These are phyloP conservation scores for Nannochloris sp. DNA, from an alignment of 139 green algal genomes.

Conservation along the genomic window DNA sequence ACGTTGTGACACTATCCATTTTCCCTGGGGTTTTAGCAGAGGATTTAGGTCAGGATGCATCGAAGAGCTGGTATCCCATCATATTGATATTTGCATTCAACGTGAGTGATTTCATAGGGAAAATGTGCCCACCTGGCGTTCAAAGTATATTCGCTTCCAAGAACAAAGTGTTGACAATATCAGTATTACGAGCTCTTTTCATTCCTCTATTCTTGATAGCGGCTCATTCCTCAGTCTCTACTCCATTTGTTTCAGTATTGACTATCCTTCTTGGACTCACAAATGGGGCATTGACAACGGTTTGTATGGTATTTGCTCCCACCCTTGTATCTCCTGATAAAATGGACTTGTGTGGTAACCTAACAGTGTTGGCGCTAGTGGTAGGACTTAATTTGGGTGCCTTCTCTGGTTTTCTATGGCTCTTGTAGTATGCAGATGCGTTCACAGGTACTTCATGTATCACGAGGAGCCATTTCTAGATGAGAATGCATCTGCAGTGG, in stretches of 20 bases:
- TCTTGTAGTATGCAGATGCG: conserved; percentile 19
- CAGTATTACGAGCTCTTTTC: conserved; percentile 34
- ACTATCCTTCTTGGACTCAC: conserved; percentile 35
- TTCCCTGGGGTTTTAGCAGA: conserved; percentile 86
- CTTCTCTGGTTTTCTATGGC: conserved; percentile 49
- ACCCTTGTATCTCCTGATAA: not conserved
- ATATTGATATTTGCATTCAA: conserved; percentile 73
- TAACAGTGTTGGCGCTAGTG: conserved; percentile 76
- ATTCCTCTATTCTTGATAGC: conserved; percentile 40
- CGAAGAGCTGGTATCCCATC: conserved; percentile 81
- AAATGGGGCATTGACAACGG: conserved; percentile 58
- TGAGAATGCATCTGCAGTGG: too few relatives aligned
- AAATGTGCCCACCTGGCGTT: conserved; percentile 30
- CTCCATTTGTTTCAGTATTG: conserved; percentile 18
- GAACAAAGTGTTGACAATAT: not conserved
- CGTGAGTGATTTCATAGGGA: conserved; percentile 53
- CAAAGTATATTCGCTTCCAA: not conserved
- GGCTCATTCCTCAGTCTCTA: not conserved
- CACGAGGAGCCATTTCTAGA: too few relatives aligned
- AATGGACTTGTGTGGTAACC: conserved; percentile 41
- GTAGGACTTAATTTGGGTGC: conserved; percentile 61
- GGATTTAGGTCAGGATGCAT: conserved; percentile 45
- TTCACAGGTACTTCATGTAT: too few relatives aligned
- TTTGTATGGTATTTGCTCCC: conserved; percentile 35
- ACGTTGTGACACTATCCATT: conserved; percentile 69